phyloP scores from a whole-genome alignment of 108 stramenopile genomes.

The Hondaea fermentalgiana region DNA sequence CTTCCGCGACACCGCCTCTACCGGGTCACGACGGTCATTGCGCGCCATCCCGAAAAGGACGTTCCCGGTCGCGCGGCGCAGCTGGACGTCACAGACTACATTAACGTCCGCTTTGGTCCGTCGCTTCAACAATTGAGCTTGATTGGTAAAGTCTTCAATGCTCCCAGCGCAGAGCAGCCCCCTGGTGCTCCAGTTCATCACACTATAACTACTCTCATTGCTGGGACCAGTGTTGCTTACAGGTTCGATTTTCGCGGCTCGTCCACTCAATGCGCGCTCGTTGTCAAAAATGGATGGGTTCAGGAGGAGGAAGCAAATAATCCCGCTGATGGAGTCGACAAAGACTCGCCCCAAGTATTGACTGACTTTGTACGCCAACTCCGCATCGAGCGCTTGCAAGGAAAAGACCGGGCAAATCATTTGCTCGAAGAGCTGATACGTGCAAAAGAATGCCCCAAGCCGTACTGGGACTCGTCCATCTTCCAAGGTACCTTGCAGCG shows the following conservation, averaged over 20 bases:
- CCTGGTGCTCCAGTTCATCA: not conserved
- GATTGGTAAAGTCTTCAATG: not conserved
- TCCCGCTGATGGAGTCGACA: not conserved
- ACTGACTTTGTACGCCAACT: not conserved
- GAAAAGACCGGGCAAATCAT: not conserved
- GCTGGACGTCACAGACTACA: not conserved
- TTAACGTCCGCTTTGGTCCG: not conserved
- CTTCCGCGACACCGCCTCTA: not conserved
- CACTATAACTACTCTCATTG: not conserved
- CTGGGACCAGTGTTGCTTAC: not conserved
- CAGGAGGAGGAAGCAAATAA: not conserved
- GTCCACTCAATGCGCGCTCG: not conserved
- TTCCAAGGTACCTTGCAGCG: not conserved
- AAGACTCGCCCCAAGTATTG: not conserved
- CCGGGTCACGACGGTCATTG: not conserved
- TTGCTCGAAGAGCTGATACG: not conserved
- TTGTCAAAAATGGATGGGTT: not conserved
- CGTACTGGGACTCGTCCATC: not conserved
- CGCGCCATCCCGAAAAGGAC: not conserved
- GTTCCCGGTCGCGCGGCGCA: not conserved
- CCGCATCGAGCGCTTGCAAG: not conserved
- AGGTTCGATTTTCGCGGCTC: not conserved
- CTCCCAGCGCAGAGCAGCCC: not conserved
- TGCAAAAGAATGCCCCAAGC: not conserved
- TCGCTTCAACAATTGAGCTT: not conserved